Percentiles rank a stretch among this genome's conserved stretches.
Evolutionary conservation across 768 basidiomycete species (phyloP).

Genomic region (Clavaria fumosa): DNA sequence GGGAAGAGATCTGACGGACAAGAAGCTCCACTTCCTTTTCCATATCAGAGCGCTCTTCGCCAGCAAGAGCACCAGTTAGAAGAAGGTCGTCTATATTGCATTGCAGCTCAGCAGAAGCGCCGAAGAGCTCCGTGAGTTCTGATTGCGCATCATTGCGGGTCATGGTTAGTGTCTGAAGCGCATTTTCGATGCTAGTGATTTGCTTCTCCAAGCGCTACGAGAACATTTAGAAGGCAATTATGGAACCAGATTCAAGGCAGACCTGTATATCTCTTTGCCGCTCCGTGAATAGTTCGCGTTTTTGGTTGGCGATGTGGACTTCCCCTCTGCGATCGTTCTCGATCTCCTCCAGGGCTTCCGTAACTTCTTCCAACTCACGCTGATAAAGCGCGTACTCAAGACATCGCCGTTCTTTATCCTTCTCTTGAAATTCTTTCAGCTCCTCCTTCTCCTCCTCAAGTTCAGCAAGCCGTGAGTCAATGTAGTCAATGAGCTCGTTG

Average conservation of each 20-base stretch:
- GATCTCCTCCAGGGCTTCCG: constrained; percentile 71
- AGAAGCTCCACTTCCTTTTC: constrained; percentile 50
- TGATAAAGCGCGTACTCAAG: constrained; percentile 92
- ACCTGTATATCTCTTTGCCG: constrained; percentile 82
- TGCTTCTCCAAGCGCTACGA: constrained; percentile 50
- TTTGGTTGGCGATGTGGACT: constrained; percentile 68
- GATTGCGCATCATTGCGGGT: constrained; percentile 62
- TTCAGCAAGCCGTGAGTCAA: constrained; percentile 78
- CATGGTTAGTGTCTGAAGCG: constrained; percentile 50
- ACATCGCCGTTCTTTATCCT: constrained; percentile 87
- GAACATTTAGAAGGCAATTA: constrained; percentile 1
- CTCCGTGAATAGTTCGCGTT: constrained; percentile 67
- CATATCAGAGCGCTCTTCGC: constrained; percentile 46
- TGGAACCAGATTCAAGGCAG: not conserved
- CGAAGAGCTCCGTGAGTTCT: constrained; percentile 78
- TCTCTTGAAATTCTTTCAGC: constrained; percentile 89
- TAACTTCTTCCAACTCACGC: constrained; percentile 80
- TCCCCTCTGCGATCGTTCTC: constrained; percentile 71
- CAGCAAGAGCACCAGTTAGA: constrained; percentile 45
- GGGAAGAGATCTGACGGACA: constrained; percentile 42
- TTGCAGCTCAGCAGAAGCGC: constrained; percentile 72
- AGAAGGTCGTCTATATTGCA: constrained; percentile 70
- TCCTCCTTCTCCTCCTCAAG: constrained; percentile 98
- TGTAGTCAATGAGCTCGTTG: constrained; percentile 75
- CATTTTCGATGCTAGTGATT: constrained; percentile 54